These are phyloP conservation scores for Blumeriella jaapii DNA, from an alignment of 2,329 filamentous ascomycete genomes.

Conservation along the genomic window DNA sequence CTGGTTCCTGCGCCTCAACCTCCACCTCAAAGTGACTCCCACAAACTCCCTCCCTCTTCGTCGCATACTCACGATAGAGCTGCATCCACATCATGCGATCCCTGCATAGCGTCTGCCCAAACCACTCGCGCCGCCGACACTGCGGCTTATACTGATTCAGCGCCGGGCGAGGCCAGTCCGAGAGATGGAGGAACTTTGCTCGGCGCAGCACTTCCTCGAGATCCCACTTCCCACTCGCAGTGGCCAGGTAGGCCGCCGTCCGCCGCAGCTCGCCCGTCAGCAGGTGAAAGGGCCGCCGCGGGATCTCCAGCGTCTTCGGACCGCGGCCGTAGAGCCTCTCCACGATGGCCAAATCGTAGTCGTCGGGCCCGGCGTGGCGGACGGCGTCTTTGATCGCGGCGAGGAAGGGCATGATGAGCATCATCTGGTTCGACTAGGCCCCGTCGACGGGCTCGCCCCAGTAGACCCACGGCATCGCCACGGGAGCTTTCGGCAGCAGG, in stretches of 20 bases:
- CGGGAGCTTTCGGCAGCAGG: slow-evolving; percentile 17
- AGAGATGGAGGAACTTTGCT: slow-evolving; percentile 48
- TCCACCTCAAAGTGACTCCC: slow-evolving; percentile 21
- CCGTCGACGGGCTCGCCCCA: slow-evolving; percentile 18
- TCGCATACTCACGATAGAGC: slow-evolving; percentile 20
- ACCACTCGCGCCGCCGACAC: slow-evolving; percentile 21
- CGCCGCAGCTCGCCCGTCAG: slow-evolving; percentile 44
- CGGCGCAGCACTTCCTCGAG: slow-evolving; percentile 37
- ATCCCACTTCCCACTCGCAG: slow-evolving; percentile 39
- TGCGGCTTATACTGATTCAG: slow-evolving; percentile 24
- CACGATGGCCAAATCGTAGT: slow-evolving; percentile 27
- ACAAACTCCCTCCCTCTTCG: slow-evolving; percentile 19
- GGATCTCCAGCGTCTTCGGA: slow-evolving; percentile 41
- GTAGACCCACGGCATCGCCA: slow-evolving; percentile 24
- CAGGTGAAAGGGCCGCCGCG: slow-evolving; percentile 44
- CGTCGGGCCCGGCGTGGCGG: slow-evolving; percentile 10
- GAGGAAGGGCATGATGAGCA: slow-evolving; percentile 19
- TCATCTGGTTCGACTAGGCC: slow-evolving; percentile 18
- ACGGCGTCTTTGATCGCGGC: slow-evolving; percentile 14
- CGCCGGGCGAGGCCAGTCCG: slow-evolving; percentile 40
- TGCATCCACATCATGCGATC: slow-evolving; percentile 21
- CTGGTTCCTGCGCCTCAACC: slow-evolving; percentile 12
- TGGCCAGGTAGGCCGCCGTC: slow-evolving; percentile 36
- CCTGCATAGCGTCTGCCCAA: slow-evolving; percentile 23
- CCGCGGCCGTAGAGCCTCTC: slow-evolving; percentile 41